Conservation (phyloP, 2,329 filamentous ascomycete genomes). For the Huntiella savannae region DNA sequence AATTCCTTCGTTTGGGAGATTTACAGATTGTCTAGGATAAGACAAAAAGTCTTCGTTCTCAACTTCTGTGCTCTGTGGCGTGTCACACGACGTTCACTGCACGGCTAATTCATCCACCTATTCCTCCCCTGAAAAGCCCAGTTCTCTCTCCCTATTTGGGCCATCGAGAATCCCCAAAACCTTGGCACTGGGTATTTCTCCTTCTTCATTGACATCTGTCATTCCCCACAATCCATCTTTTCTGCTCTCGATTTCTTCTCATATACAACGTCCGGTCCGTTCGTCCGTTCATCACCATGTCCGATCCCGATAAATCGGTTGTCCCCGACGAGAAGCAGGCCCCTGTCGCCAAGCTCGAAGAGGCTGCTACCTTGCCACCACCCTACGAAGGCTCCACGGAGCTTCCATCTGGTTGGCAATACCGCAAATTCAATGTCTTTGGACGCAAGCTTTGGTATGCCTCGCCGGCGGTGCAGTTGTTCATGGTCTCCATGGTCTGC, state of each 20-base stretch:
- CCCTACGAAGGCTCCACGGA: too few relatives aligned
- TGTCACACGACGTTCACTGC: too few relatives aligned
- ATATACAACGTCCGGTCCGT: background rate
- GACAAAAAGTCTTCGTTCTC: too few relatives aligned
- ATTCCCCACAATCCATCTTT: too few relatives aligned
- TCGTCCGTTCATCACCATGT: background rate
- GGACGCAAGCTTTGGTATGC: slow-evolving; percentile 46
- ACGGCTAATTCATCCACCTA: background rate
- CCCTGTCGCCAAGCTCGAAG: background rate
- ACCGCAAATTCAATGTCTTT: slow-evolving; percentile 39
- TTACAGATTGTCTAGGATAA: too few relatives aligned
- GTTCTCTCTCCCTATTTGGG: too few relatives aligned
- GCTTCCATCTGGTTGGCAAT: slow-evolving; percentile 41
- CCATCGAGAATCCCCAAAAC: too few relatives aligned
- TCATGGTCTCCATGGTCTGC: slow-evolving; percentile 39
- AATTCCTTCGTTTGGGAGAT: too few relatives aligned
- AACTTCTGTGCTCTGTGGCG: too few relatives aligned
- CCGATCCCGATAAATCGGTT: too few relatives aligned
- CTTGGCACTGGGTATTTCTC: too few relatives aligned
- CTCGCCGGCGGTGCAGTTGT: slow-evolving; percentile 50
- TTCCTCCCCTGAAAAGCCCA: background rate
- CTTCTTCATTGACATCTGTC: too few relatives aligned
- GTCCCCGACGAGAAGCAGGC: slow-evolving; percentile 12
- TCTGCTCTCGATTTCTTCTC: background rate
- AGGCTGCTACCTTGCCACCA: background rate